phyloP scores from a whole-genome alignment of 2,329 filamentous ascomycete species.

The Hypoxylon sp. region DNA sequence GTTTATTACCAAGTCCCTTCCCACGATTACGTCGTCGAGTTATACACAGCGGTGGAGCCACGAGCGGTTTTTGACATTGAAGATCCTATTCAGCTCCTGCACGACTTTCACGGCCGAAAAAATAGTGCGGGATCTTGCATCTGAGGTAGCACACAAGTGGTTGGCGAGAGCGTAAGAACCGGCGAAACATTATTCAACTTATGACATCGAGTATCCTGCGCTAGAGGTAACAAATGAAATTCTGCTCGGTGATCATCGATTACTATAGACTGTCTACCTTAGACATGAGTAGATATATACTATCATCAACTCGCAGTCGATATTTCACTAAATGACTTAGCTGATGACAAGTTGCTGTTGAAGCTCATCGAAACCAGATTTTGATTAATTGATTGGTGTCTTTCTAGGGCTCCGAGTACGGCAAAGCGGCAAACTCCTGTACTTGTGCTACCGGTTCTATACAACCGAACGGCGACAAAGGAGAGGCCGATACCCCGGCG shows the following conservation, averaged over 20 bases:
- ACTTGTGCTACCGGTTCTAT: neutral
- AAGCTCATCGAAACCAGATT: too few relatives aligned
- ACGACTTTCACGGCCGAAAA: constrained; percentile 24
- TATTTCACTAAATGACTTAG: constrained; percentile 1
- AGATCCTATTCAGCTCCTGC: constrained; percentile 6
- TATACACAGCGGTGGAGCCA: too few relatives aligned
- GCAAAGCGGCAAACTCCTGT: too few relatives aligned
- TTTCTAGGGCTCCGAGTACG: too few relatives aligned
- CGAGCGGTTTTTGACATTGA: constrained; percentile 10
- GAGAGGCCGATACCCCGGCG: constrained; percentile 30
- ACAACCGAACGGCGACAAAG: constrained; percentile 3
- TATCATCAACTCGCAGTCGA: constrained; percentile 16
- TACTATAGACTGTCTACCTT: constrained; percentile 7
- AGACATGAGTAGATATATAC: neutral
- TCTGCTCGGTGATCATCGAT: constrained; percentile 18
- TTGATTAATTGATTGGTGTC: too few relatives aligned
- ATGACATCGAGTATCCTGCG: constrained; percentile 19
- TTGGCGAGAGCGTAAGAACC: neutral
- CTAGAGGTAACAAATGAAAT: constrained; percentile 6
- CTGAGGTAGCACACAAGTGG: too few relatives aligned
- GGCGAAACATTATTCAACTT: constrained; percentile 3
- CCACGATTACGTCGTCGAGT: too few relatives aligned
- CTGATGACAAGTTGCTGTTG: constrained; percentile 18
- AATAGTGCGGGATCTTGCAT: neutral
- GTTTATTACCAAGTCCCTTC: too few relatives aligned